These are phyloP conservation scores for Eucalyptus curtisii DNA, from an alignment of 345 rosid genomes.

Conservation along the genomic window DNA sequence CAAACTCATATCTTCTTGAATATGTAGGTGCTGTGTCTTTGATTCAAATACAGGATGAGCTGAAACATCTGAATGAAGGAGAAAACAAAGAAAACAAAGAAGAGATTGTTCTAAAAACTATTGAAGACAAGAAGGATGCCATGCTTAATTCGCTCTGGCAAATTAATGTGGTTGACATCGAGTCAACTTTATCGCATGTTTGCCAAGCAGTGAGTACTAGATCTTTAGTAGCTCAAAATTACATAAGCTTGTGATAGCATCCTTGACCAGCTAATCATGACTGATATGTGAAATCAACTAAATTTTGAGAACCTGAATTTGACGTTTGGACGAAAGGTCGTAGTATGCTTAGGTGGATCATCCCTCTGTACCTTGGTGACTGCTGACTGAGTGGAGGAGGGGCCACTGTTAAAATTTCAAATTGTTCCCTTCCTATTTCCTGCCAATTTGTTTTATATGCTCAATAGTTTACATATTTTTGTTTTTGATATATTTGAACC, in stretches of 20 bases:
- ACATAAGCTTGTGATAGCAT: not conserved
- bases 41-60: slow-evolving; percentile 70
- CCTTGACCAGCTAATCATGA: not conserved
- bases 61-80: slow-evolving; percentile 49
- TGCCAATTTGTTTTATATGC: not conserved
- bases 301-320: not conserved
- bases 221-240: not conserved
- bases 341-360: not conserved
- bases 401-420: not conserved
- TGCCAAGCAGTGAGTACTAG: slow-evolving; percentile 59
- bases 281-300: not conserved
- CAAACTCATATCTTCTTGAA: not conserved
- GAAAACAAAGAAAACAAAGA: slow-evolving; percentile 66
- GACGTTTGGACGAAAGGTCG: not conserved
- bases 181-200: slow-evolving; percentile 72
- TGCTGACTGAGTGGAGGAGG: not conserved
- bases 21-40: slow-evolving; percentile 74
- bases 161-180: slow-evolving; percentile 89
- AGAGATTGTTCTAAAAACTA: slow-evolving; percentile 49
- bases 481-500: not conserved
- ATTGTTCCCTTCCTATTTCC: not conserved
- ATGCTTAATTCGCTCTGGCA: slow-evolving; percentile 95
- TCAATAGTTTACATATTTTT: not conserved
- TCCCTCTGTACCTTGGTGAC: not conserved
- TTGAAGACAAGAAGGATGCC: slow-evolving; percentile 67